A percentile compares a stretch with the other conserved stretches of the same genome.
phyloP scores from a whole-genome alignment of 2,329 filamentous ascomycete species.

The Alternaria triticina region DNA sequence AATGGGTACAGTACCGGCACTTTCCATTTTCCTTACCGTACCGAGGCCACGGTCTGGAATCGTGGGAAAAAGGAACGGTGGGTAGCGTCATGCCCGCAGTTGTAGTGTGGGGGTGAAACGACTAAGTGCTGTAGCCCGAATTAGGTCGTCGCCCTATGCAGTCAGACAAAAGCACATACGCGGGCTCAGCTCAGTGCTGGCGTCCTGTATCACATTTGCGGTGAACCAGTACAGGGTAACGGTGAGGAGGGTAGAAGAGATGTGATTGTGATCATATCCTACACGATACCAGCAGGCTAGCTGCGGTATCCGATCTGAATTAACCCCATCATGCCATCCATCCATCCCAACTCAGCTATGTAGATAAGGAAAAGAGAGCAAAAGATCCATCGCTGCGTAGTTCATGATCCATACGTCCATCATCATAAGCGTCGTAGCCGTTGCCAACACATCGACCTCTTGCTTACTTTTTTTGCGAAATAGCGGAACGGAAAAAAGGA shows the following conservation, averaged over 20 bases:
- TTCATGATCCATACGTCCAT: constrained; percentile 10
- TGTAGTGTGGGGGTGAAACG: background rate
- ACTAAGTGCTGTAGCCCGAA: background rate
- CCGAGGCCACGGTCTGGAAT: background rate
- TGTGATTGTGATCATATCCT: background rate
- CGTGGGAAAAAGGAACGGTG: background rate
- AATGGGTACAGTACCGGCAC: background rate
- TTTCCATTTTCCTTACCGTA: background rate
- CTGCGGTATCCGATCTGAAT: background rate
- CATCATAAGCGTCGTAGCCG: constrained; percentile 21
- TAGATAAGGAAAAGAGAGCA: constrained; percentile 4
- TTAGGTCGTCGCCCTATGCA: background rate
- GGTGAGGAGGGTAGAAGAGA: background rate
- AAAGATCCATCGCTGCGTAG: constrained; percentile 21
- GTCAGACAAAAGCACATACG: background rate
- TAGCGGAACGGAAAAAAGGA: constrained; percentile 10
- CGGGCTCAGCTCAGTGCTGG: background rate
- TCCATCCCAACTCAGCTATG: background rate
- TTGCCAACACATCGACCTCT: constrained; percentile 15
- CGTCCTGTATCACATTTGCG: background rate
- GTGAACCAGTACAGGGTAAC: constrained; percentile 1
- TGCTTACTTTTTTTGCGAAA: constrained; percentile 16
- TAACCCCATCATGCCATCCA: background rate
- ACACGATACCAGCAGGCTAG: background rate
- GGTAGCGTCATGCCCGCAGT: background rate